Base-by-base conservation (phyloP, 2,329 filamentous ascomycete species). In the Nemania bipapillata region DNA sequence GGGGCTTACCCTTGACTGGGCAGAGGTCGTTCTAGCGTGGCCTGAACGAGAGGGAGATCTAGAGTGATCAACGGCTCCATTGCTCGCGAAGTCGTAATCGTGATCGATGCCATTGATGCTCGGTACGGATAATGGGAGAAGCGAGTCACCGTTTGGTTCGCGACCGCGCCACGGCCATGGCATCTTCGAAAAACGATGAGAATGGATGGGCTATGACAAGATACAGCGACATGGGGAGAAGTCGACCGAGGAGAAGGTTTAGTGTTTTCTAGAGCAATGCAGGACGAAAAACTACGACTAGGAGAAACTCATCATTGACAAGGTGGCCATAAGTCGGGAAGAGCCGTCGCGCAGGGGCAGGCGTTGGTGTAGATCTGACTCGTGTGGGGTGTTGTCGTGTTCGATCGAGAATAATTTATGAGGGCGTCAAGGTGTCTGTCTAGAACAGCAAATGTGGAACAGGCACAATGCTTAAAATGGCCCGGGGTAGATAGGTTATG, bases 1-100 rank as follows among this genome's bases (percentile, higher is more conserved):
- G n/a, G 60, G 57, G 66, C 82, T 79, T 80, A 88, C 86, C 75
- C 85, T 83, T 72, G 86, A 87, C 75, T 87, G 85, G 49, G 85
- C 83, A 47, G 86, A 87, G 6, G 85, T 86, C 7, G 85, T 85
- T 66, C 86, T 81, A 56, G 75, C 75, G 78, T 85, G 83, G 26
- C 80, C 72, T 26, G 74, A 72, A 63, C 72, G 76, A 40, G 78
- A 77, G 45, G 72, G 74, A 4, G 81, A 77, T 68, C 77, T 78
- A 35, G 81, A 77, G 52, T 77, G 76, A 57, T 80, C 78, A 20
- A 71, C 74, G 24, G 71, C 61, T 17, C 77, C 78, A 22, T 77
- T 62, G 52, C 52, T 53, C 26, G 59, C 71, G 28, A 77, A 64
- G 47, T 76, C 72, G 71, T 76, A 69, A 54, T 77, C 72, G 45